These are phyloP conservation scores for Acanthamoeba royreba DNA, from an alignment of 208 protist genomes.

Conservation along the genomic window DNA sequence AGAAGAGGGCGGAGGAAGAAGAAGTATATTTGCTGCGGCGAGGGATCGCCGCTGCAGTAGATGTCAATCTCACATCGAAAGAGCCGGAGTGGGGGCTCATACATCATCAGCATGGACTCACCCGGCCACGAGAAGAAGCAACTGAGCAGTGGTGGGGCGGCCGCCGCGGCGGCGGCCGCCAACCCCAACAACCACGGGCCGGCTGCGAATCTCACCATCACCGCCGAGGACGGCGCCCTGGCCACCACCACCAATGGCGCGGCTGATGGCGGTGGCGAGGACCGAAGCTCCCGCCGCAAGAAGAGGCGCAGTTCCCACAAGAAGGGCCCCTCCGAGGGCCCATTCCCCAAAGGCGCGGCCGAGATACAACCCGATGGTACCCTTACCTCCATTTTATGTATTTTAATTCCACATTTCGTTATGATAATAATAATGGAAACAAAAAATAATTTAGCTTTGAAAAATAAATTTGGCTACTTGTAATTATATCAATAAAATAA, in stretches of 20 bases:
- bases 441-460: too few species aligned
- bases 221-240: neutral
- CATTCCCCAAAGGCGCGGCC: neutral
- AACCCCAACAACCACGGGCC: neutral
- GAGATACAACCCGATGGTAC: constrained; percentile 9
- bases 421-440: too few species aligned
- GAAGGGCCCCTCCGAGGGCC: neutral
- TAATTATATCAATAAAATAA: too few species aligned
- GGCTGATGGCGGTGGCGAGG: neutral
- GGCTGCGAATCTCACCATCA: neutral
- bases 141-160: neutral
- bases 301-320: neutral
- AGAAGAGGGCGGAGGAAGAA: neutral
- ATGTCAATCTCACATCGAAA: neutral
- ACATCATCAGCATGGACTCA: neutral
- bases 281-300: neutral
- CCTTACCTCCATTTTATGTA: neutral
- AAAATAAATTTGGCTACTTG: too few species aligned
- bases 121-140: neutral
- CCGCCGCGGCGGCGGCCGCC: too few species aligned
- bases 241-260: neutral
- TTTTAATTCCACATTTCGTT: neutral
- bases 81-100: neutral
- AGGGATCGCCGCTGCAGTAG: neutral
- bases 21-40: neutral